These are phyloP conservation scores for Pneumocystis sp. DNA, from an alignment of 1,139 yeast species.

Conservation along the genomic window DNA sequence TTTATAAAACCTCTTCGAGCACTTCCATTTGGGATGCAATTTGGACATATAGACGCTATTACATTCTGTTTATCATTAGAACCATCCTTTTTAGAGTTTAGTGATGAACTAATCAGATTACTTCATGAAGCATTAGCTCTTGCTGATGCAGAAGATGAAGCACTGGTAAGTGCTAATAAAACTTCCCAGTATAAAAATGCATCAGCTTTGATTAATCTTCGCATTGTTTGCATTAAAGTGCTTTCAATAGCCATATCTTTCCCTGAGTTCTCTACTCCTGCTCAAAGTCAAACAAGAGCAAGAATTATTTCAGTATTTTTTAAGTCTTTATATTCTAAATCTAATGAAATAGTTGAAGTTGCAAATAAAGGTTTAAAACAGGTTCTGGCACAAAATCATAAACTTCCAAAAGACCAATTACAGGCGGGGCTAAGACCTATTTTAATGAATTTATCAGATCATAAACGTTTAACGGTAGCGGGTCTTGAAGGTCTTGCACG, in stretches of 20 bases:
- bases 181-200: conserved; percentile 76
- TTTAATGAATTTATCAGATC: conserved; percentile 87
- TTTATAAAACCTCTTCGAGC: conserved; percentile 95
- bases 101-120: conserved; percentile 73
- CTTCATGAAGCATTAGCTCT: conserved; percentile 81
- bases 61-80: conserved; percentile 75
- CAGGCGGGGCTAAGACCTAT: conserved; percentile 93
- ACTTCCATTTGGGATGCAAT: conserved; percentile 95
- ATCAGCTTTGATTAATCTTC: conserved; percentile 66
- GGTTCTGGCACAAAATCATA: conserved; percentile 72
- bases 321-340: conserved; percentile 76
- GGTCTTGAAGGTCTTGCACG: conserved; percentile 88
- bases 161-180: conserved; percentile 73
- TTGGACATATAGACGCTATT: conserved; percentile 93
- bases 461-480: conserved; percentile 71
- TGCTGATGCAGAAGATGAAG: conserved; percentile 96
- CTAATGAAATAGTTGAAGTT: conserved; percentile 79
- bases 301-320: conserved; percentile 85
- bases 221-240: conserved; percentile 78
- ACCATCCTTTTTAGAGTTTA: conserved; percentile 66
- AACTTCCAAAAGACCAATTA: conserved; percentile 77
- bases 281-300: conserved; percentile 70
- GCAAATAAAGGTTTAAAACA: conserved; percentile 79
- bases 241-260: conserved; percentile 72
- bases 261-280: conserved; percentile 44